phyloP scores from a whole-genome alignment of 2,329 filamentous ascomycete genomes.

The Aureobasidium melanogenum region DNA sequence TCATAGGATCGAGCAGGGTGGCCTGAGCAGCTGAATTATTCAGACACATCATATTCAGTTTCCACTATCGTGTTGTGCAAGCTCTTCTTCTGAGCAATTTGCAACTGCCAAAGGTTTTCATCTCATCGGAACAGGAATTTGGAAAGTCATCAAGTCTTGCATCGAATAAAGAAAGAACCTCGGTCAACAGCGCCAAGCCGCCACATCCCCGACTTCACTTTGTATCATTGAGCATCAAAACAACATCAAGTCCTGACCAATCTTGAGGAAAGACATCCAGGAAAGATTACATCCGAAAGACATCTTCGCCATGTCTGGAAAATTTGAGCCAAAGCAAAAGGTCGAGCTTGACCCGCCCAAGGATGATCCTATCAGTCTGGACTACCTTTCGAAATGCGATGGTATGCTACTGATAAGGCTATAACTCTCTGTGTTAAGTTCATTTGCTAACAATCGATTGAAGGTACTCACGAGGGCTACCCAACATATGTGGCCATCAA shows the following conservation, averaged over 20 bases:
- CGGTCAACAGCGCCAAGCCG: neutral
- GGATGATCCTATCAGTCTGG: conserved; percentile 71
- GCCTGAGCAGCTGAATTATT: neutral
- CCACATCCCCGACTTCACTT: neutral
- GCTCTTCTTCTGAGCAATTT: neutral
- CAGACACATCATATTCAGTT: neutral
- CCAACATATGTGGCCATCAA: conserved; percentile 55
- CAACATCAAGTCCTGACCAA: neutral
- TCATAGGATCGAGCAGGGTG: neutral
- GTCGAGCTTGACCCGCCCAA: conserved; percentile 76
- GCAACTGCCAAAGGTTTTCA: neutral
- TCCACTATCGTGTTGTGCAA: neutral
- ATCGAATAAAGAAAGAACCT: neutral
- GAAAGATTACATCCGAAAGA: neutral
- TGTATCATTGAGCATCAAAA: neutral
- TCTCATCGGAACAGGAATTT: no score
- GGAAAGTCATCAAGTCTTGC: neutral
- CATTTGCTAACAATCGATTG: neutral
- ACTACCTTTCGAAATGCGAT: conserved; percentile 71
- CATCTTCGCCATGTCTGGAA: neutral
- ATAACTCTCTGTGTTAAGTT: neutral
- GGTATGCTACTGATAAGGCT: conserved; percentile 43
- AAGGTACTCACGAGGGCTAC: conserved; percentile 55
- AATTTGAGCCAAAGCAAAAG: conserved; percentile 68
- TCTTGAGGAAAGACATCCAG: neutral